A percentile compares a stretch with the other conserved stretches of the same genome.
phyloP scores from a whole-genome alignment of 306 rosid species.

The Quercus mongolica region DNA sequence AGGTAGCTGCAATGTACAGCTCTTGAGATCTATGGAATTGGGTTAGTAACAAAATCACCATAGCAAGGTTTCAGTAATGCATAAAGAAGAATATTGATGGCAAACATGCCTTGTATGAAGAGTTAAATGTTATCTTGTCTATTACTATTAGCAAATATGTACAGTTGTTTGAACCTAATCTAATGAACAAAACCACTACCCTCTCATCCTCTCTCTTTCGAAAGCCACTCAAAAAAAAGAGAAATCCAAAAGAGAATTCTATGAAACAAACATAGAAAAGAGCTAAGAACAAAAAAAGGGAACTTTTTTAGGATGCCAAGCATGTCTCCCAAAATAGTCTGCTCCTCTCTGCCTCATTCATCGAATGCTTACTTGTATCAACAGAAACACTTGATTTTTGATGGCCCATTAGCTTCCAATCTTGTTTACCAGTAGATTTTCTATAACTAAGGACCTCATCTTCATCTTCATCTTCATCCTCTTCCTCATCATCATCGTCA shows the following conservation, averaged over 20 bases:
- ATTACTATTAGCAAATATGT: neutral
- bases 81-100: neutral
- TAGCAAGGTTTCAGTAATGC: neutral
- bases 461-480: neutral
- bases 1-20: neutral
- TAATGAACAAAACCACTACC: neutral
- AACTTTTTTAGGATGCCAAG: constrained; percentile 56
- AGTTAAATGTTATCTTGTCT: neutral
- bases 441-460: constrained; percentile 14
- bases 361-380: constrained; percentile 45
- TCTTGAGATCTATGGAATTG: neutral
- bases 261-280: neutral
- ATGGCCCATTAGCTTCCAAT: constrained; percentile 21
- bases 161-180: neutral
- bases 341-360: constrained; percentile 81
- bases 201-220: neutral
- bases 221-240: neutral
- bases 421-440: constrained; percentile 28
- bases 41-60: neutral
- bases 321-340: constrained; percentile 91
- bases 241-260: neutral
- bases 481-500: constrained; percentile 4
- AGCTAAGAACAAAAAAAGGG: neutral
- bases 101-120: neutral
- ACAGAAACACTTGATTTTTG: constrained; percentile 46